phyloP scores from a whole-genome alignment of 208 protist species.

The Polymyxa betae region DNA sequence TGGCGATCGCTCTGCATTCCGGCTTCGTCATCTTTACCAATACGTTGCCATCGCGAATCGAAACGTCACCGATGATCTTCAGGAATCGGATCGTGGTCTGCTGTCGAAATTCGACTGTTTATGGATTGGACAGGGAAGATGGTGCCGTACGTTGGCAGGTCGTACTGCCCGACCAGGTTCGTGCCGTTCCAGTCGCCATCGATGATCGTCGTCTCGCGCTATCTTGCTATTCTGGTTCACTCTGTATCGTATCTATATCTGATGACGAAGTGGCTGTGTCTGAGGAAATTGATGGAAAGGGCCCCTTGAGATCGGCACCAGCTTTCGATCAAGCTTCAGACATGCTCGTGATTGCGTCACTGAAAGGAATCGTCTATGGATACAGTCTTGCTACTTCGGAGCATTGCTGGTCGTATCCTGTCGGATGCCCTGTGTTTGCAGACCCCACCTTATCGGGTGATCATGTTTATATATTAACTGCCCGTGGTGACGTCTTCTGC shows the following conservation, averaged over 20 bases:
- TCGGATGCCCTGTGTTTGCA: not conserved
- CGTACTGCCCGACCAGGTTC: not conserved
- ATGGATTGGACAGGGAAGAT: not conserved
- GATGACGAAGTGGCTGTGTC: not conserved
- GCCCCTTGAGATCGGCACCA: constrained; percentile 8
- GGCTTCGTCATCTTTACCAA: not conserved
- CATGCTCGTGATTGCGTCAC: not conserved
- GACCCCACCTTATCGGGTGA: too few species aligned
- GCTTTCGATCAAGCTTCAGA: not conserved
- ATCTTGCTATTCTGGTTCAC: not conserved
- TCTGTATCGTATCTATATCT: not conserved
- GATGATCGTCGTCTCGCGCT: too few species aligned
- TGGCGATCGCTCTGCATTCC: not conserved
- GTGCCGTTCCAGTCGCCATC: not conserved
- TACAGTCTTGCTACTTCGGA: too few species aligned
- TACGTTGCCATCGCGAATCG: not conserved
- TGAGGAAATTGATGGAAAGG: not conserved
- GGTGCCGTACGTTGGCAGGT: not conserved
- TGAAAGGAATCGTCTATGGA: not conserved
- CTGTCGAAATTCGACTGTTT: not conserved
- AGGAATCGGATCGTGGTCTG: not conserved
- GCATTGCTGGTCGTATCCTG: not conserved
- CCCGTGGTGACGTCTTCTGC: too few species aligned
- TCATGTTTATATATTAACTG: too few species aligned
- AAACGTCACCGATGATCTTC: not conserved